phyloP scores from a whole-genome alignment of 129 eudicot genomes.

The Centaurea solstitialis region DNA sequence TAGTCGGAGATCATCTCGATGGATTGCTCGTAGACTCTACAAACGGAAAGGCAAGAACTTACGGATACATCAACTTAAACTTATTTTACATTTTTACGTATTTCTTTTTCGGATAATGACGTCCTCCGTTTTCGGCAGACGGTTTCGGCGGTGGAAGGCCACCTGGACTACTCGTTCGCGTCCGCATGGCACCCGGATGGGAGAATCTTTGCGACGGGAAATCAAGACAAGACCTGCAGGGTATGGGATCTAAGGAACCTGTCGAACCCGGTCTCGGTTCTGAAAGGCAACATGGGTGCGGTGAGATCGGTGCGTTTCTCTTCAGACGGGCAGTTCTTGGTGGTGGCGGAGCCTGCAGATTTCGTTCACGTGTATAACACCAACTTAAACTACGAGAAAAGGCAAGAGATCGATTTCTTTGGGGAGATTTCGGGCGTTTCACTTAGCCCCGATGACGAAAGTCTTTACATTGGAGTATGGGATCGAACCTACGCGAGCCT shows the following conservation, averaged over 20 bases:
- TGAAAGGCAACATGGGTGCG: slow-evolving; percentile 89
- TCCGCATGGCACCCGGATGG: slow-evolving; percentile 87
- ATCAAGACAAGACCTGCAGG: slow-evolving; percentile 91
- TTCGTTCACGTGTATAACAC: slow-evolving; percentile 73
- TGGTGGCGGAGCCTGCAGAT: slow-evolving; percentile 84
- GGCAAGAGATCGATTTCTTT: slow-evolving; percentile 86
- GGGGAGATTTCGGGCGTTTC: slow-evolving; percentile 87
- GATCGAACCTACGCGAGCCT: slow-evolving; percentile 88
- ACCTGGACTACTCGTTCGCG: slow-evolving; percentile 85
- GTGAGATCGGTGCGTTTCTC: slow-evolving; percentile 78
- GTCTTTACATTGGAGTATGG: slow-evolving; percentile 76
- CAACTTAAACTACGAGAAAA: slow-evolving; percentile 38
- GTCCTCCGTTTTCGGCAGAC: slow-evolving; percentile 41
- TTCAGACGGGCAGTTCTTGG: slow-evolving; percentile 76
- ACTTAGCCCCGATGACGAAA: slow-evolving; percentile 76
- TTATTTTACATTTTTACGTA: not conserved
- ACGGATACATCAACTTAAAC: not conserved
- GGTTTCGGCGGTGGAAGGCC: slow-evolving; percentile 65
- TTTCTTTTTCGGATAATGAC: not conserved
- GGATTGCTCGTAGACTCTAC: slow-evolving; percentile 81
- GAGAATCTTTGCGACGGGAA: slow-evolving; percentile 69
- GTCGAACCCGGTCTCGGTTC: slow-evolving; percentile 46
- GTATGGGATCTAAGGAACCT: slow-evolving; percentile 82
- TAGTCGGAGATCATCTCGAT: slow-evolving; percentile 80
- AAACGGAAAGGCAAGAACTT: slow-evolving; percentile 65